Base-by-base conservation (phyloP, 345 rosid genomes). In the Lagerstroemia speciosa region DNA sequence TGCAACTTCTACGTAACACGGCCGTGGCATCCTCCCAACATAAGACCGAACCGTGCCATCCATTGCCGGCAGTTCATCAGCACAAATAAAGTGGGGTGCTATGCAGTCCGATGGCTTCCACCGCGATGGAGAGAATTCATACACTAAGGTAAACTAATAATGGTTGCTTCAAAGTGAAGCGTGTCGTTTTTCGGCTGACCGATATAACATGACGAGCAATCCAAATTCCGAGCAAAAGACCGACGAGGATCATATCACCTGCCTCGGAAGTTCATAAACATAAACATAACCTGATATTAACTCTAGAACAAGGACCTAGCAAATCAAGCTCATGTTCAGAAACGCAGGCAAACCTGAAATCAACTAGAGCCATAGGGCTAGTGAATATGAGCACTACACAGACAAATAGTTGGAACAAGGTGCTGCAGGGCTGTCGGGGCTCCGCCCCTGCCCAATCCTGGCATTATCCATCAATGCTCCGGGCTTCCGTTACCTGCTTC, bases 401-500 rank as follows among this genome's bases (percentile, higher is more conserved):
- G 24, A 64, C n/a, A 22, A 16, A 1, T 12, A 12, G 26, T 33
- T 31, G 66, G 12, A 2, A 3, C 22, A 11, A 63, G 37, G 8
- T 11, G 20, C 38, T 29, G 20, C 36, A 6, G 3, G 6, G 66
- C 6, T 27, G 4, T 32, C 10, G 41, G 41, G 5, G 10, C 41
- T 5, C 10, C 5, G 5, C 10, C 10, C 5, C 5, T 38, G 41
- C 5, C 10, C 10, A 38, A 38, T 38, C 10, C 10, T 38, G 46
- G 46, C 2, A 5, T 41, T 41, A n/a, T 17, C 30, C 71, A 64
- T 69, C 72, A 63, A 46, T 41, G 61, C 61, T 69, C 36, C 72
- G 76, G 27, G 72, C 76, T 29, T 66, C 77, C 67, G 16, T 75
- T 41, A 46, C 67, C 63, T 60, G 65, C 78, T 37, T 77, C 75